These are phyloP conservation scores for Arthrobotrys conoides DNA, from an alignment of 2,329 filamentous ascomycete species.

Conservation along the genomic window DNA sequence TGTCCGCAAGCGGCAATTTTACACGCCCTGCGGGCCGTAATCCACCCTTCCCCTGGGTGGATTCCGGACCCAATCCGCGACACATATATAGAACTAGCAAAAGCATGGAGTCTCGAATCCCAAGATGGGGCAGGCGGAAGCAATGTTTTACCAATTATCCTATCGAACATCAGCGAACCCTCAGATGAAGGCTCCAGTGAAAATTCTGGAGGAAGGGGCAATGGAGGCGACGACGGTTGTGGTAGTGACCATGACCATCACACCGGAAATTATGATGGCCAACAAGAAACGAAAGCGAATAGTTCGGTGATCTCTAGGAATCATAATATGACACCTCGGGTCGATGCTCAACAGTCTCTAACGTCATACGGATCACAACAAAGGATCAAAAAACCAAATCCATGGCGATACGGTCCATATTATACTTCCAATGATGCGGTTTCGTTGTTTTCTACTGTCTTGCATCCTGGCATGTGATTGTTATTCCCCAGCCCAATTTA, in stretches of 20 bases:
- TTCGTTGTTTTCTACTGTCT: background rate
- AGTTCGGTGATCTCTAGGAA: background rate
- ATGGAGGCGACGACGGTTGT: no score
- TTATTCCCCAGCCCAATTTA: no score
- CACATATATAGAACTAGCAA: constrained; percentile 5
- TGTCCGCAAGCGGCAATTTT: constrained; percentile 19
- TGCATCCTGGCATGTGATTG: no score
- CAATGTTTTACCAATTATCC: background rate
- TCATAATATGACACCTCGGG: background rate
- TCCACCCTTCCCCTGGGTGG: constrained; percentile 5
- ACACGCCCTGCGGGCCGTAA: constrained; percentile 10
- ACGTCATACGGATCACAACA: background rate
- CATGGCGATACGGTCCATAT: background rate
- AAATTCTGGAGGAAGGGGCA: no score
- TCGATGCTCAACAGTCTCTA: background rate
- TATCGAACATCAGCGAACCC: no score
- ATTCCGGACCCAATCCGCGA: background rate
- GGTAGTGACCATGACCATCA: no score
- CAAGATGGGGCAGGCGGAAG: background rate
- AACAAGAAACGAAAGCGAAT: no score
- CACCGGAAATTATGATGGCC: no score
- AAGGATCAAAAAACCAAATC: background rate
- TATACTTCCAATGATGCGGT: background rate
- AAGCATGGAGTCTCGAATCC: constrained; percentile 4
- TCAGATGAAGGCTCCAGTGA: no score